Evolutionary conservation across 768 basidiomycete species (phyloP).

Genomic region (Mycena rosella): DNA sequence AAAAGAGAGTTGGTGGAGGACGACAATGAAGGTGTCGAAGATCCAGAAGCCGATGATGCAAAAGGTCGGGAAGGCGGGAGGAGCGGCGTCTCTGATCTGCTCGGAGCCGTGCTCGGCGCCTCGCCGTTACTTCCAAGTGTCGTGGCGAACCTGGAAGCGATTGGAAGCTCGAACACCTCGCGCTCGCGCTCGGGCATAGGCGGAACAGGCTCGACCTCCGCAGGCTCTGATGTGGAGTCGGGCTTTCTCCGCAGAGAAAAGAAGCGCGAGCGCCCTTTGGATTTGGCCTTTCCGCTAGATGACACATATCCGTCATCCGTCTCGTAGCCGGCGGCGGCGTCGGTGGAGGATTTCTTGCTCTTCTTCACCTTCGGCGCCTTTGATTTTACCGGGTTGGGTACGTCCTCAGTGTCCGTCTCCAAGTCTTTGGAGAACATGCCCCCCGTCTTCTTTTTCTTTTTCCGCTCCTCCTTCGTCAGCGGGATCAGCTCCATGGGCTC

Average conservation of each 20-base stretch:
- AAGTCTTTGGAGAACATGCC: slow-evolving; percentile 40
- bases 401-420: slow-evolving; percentile 34
- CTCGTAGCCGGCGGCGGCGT: slow-evolving; percentile 38
- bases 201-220: slow-evolving; percentile 31
- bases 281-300: slow-evolving; percentile 42
- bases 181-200: slow-evolving; percentile 45
- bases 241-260: slow-evolving; percentile 58
- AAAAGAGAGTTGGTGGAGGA: slow-evolving; percentile 31
- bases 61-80: slow-evolving; percentile 30
- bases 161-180: slow-evolving; percentile 55
- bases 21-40: slow-evolving; percentile 35
- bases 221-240: slow-evolving; percentile 49
- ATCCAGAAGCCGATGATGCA: neutral
- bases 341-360: slow-evolving; percentile 31
- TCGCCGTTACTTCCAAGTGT: slow-evolving; percentile 37
- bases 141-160: slow-evolving; percentile 62
- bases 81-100: slow-evolving; percentile 27
- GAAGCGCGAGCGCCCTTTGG: slow-evolving; percentile 53
- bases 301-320: slow-evolving; percentile 44
- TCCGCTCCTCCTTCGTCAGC: slow-evolving; percentile 39
- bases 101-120: slow-evolving; percentile 5
- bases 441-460: slow-evolving; percentile 31
- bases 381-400: slow-evolving; percentile 19
- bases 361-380: slow-evolving; percentile 38
- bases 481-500: slow-evolving; percentile 40